Percentiles rank a stretch among this genome's conserved stretches.
phyloP scores from a whole-genome alignment of 1,139 yeast species.

The Kurtzmaniella quercitrusa region DNA sequence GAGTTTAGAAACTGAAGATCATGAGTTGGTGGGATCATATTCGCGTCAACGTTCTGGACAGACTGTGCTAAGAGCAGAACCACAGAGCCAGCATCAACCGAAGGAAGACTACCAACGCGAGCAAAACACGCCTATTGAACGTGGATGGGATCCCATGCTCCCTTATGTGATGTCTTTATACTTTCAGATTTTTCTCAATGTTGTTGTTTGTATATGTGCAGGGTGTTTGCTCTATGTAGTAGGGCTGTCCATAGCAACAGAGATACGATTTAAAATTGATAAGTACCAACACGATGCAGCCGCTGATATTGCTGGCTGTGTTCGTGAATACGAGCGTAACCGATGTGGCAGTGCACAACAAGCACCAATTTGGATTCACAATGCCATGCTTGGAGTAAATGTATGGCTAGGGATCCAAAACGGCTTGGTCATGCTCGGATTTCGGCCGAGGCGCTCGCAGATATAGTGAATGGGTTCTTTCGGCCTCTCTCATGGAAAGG shows the following conservation, averaged over 20 bases:
- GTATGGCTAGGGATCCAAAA: constrained; percentile 85
- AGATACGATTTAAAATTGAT: constrained; percentile 67
- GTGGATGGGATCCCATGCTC: constrained; percentile 43
- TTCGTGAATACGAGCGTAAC: constrained; percentile 66
- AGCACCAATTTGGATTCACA: constrained; percentile 73
- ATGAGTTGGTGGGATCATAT: background rate
- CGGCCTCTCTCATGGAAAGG: constrained; percentile 76
- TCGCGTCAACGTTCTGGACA: background rate
- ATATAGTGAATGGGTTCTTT: constrained; percentile 72
- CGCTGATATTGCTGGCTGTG: constrained; percentile 68
- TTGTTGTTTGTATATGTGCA: constrained; percentile 52
- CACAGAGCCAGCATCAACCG: background rate
- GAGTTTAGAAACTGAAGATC: background rate
- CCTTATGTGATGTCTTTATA: constrained; percentile 71
- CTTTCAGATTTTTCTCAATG: constrained; percentile 66
- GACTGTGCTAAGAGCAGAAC: background rate
- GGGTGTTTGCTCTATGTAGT: constrained; percentile 53
- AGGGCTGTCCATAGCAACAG: constrained; percentile 60
- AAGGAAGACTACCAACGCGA: background rate
- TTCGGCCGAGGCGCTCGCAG: constrained; percentile 80
- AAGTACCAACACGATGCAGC: constrained; percentile 56
- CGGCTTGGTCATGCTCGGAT: constrained; percentile 72
- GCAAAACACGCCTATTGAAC: too few species aligned
- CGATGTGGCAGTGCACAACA: constrained; percentile 49
- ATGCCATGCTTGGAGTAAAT: constrained; percentile 73